Evolutionary conservation across 2,329 filamentous ascomycete species (phyloP), one percentile per base, ranked within the genome.

Genomic region (Penicillium fuscoglaucum): DNA sequence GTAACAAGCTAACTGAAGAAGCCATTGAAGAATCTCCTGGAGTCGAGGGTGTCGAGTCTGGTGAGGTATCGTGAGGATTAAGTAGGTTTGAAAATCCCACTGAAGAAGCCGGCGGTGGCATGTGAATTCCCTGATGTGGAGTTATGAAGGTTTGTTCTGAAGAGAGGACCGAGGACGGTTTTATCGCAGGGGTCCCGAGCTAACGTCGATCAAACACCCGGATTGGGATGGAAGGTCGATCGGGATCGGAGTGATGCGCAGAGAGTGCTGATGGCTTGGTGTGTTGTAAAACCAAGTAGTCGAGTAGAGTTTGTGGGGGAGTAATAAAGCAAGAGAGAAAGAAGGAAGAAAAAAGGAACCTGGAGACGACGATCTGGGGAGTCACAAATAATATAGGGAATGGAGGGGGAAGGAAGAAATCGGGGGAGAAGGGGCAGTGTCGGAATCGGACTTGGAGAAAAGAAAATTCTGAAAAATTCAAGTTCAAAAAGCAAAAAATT

Each of bases 21-120:
- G 78, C 70, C 77, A 80, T 80, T 61, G 70, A 67, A 52, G 70
- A 68, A 24, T 72, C 66, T 24, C 62, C 54, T 56, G 67, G 55
- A 15, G 60, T 62, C 39, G 68, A 60, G 41, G 68, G 61, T 31
- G 64, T 52, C 17, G 66, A 62, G 33, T 67, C 59, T 47, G 67
- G 50, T 31, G 66, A 52, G 55, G 77, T 74, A 65, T 82, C 81
- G 48, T 87, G 87, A 15, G 51, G 51, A 72, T 90, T 90, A 72
- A 91, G 84, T 74, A 90, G 85, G 82, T 85, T 89, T 74, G 85
- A 85, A 77, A 90, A 89, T 83, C 89, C 87, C 78, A 89, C 86
- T 75, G 87, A 86, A 67, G 88, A 89, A 71, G 84, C 82, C 82
- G 86, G 83, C 77, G 86, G 85, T 84, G 90, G 87, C 88, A 91